Evolutionary conservation across 371 early-diverging fungal genomes (phyloP), one percentile per base, ranked within the genome.

Genomic region (Saksenaea vasiformis): DNA sequence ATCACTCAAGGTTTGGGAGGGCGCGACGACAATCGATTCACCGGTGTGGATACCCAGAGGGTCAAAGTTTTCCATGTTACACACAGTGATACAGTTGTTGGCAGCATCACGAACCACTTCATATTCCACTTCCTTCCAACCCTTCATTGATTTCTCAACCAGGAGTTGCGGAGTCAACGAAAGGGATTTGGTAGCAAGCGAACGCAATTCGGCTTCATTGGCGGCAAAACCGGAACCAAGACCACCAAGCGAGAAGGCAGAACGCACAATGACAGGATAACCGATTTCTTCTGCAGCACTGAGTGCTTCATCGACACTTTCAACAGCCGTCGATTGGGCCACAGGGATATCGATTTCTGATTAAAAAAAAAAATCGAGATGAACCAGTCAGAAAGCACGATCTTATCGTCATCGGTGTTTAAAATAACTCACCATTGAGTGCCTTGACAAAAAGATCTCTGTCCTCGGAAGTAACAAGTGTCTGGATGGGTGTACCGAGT

Each of bases 41-140:
- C 97, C 97, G 5, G 97, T 97, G 78, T 97, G 97, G 61, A 92
- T 93, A 51, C 95, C 94, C 10, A 93, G 87, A 22, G 97, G 97
- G 73, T 97, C 97, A 85, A 97, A 96, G 90, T 97, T 97, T 76
- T 97, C 96, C 96, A 96, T 97, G 87, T 97, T 97, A 82, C 97
- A 97, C 56, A 97, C 95, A 27, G 97, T 95, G 66, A 97, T 93
- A 79, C 98, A 97, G 85, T 97, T 97, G 82, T 97, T 88, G 56
- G 87, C 85, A 58, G 90, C 86, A 79, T 97, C 98, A 72, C 98
- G 91, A 39, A 97, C 95, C n/a, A 97, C 96, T 78, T 97, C 98
- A 73, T 97, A 97, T 76, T 97, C 98, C 60, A 97, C 87, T 77
- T 97, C 97, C 78, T 97, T 96, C 96, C 98, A 97, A 17, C 98